A percentile compares a stretch with the other conserved stretches of the same genome.
phyloP scores from a whole-genome alignment of 805 yeast genomes.

The Tetrapisispora arboricola region DNA sequence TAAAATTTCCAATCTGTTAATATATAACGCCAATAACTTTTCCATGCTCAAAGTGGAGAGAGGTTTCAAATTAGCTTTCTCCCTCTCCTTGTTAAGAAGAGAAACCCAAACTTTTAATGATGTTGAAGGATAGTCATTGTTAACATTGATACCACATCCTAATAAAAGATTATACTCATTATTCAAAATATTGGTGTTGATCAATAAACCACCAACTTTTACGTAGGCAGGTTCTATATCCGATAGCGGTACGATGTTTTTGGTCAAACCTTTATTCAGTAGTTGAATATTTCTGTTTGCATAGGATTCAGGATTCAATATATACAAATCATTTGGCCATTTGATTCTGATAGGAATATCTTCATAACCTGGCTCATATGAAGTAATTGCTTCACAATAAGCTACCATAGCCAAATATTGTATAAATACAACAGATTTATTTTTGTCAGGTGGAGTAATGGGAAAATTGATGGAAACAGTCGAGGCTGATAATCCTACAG shows the following conservation, averaged over 20 bases:
- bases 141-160: slow-evolving; percentile 82
- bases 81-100: slow-evolving; percentile 46
- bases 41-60: slow-evolving; percentile 40
- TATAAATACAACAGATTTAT: slow-evolving; percentile 63
- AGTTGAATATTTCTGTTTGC: slow-evolving; percentile 20
- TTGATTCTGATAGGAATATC: slow-evolving; percentile 73
- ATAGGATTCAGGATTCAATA: slow-evolving; percentile 53
- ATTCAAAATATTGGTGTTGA: slow-evolving; percentile 62
- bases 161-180: slow-evolving; percentile 55
- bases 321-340: slow-evolving; percentile 96
- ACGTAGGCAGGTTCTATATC: slow-evolving; percentile 57
- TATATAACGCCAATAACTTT: slow-evolving; percentile 44
- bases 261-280: slow-evolving; percentile 14
- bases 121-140: slow-evolving; percentile 84
- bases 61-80: slow-evolving; percentile 30
- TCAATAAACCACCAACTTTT: slow-evolving; percentile 76
- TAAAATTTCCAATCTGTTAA: slow-evolving; percentile 56
- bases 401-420: slow-evolving; percentile 85
- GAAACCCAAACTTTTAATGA: slow-evolving; percentile 67
- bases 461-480: slow-evolving; percentile 56
- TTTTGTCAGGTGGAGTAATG: slow-evolving; percentile 32
- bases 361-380: slow-evolving; percentile 53
- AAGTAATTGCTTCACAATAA: slow-evolving; percentile 60
- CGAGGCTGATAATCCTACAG: slow-evolving; percentile 80
- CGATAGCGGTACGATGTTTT: slow-evolving; percentile 32